Percentiles rank a stretch among this genome's conserved stretches.
These are phyloP conservation scores for Dendrobium nobile DNA, from an alignment of 106 monocot species.

Conservation along the genomic window DNA sequence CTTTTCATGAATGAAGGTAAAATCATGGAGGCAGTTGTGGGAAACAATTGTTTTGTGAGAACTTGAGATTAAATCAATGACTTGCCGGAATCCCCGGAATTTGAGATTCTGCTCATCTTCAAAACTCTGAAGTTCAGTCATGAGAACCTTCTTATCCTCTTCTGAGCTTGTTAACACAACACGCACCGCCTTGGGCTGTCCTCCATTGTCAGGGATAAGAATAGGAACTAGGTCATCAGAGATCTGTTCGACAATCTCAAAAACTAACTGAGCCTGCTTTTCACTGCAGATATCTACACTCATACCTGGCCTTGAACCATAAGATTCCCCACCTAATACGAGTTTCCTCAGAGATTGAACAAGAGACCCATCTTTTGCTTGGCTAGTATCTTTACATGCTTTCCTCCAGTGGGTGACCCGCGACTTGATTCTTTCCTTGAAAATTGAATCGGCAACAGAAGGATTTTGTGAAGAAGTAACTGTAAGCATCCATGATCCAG, in stretches of 20 bases:
- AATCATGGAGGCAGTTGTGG: constrained; percentile 72
- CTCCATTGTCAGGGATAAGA: constrained; percentile 45
- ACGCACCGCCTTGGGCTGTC: constrained; percentile 39
- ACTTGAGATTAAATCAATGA: constrained; percentile 71
- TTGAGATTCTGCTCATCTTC: constrained; percentile 68
- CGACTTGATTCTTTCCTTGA: constrained; percentile 72
- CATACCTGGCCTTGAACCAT: constrained; percentile 80
- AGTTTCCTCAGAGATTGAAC: constrained; percentile 58
- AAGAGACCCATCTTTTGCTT: constrained; percentile 44
- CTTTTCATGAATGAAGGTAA: constrained; percentile 70
- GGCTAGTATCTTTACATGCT: constrained; percentile 31
- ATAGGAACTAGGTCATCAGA: constrained; percentile 69
- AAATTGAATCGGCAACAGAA: constrained; percentile 71
- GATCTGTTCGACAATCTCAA: constrained; percentile 40
- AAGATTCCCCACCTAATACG: constrained; percentile 52
- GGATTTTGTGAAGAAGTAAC: constrained; percentile 21
- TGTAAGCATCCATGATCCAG: constrained; percentile 12
- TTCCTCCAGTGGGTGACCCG: constrained; percentile 63
- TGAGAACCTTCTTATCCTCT: constrained; percentile 68
- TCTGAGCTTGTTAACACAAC: constrained; percentile 66
- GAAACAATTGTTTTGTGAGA: constrained; percentile 75
- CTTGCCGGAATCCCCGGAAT: constrained; percentile 78
- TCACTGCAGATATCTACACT: constrained; percentile 76
- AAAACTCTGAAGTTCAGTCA: constrained; percentile 62
- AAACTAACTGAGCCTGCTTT: constrained; percentile 62